Conservation (phyloP, 1,139 yeast genomes). For the Suhomyces guaymorum region DNA sequence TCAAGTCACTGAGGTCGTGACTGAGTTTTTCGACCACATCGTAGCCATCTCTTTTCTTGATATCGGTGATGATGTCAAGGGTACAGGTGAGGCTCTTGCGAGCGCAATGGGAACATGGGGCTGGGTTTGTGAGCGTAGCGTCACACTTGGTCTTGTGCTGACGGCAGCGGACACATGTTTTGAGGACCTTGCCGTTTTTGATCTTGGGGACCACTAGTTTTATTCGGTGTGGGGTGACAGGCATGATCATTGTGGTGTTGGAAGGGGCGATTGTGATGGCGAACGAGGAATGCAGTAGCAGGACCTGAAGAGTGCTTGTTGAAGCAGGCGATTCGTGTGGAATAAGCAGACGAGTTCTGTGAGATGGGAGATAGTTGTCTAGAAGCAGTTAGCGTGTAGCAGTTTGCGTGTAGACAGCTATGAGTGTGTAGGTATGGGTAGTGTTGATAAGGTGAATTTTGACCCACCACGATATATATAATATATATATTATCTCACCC, state of each 20-base stretch:
- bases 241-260: constrained; percentile 17
- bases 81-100: constrained; percentile 54
- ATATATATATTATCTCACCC: constrained; percentile 1
- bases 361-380: too few relatives aligned
- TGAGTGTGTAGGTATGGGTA: too few relatives aligned
- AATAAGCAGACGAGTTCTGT: too few relatives aligned
- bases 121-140: constrained; percentile 51
- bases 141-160: constrained; percentile 68
- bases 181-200: constrained; percentile 32
- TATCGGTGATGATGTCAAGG: constrained; percentile 39
- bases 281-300: too few relatives aligned
- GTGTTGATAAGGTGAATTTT: too few relatives aligned
- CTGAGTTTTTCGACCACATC: constrained; percentile 36
- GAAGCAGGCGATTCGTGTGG: too few relatives aligned
- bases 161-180: constrained; percentile 64
- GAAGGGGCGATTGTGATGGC: too few relatives aligned
- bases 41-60: constrained; percentile 28
- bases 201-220: constrained; percentile 24
- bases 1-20: constrained; percentile 32
- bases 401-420: too few relatives aligned
- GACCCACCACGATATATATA: too few relatives aligned
- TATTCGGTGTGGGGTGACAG: constrained; percentile 25
- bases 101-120: constrained; percentile 58
- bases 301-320: too few relatives aligned
- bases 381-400: too few relatives aligned